A percentile compares a stretch with the other conserved stretches of the same genome.
Conservation (phyloP, 2,329 filamentous ascomycete genomes). For the Aurifilum marmelostoma region DNA sequence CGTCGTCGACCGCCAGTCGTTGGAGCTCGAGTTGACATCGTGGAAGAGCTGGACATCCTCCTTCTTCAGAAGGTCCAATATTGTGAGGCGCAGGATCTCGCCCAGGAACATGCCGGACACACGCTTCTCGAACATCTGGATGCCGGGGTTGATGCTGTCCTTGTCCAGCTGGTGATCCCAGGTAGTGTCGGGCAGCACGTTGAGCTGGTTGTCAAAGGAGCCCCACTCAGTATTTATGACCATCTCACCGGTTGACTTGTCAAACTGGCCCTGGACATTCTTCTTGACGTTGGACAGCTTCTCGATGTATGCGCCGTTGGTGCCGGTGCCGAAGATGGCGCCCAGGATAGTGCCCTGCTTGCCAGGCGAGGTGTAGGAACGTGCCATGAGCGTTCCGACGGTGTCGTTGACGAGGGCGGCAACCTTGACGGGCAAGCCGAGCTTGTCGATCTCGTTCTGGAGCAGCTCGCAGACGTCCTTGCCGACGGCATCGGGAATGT, state of each 20-base stretch:
- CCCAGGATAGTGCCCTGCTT: conserved; percentile 88
- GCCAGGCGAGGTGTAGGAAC: conserved; percentile 90
- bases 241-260: conserved; percentile 86
- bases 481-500: conserved; percentile 91
- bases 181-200: conserved; percentile 80
- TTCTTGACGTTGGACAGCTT: conserved; percentile 87
- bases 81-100: conserved; percentile 81
- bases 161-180: conserved; percentile 81
- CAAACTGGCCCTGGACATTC: conserved; percentile 69
- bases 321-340: conserved; percentile 96
- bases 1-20: conserved; percentile 72
- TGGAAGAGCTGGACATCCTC: conserved; percentile 72
- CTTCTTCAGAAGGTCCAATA: conserved; percentile 73
- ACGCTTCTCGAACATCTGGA: conserved; percentile 99
- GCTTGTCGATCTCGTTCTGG: conserved; percentile 84
- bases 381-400: conserved; percentile 95
- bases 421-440: conserved; percentile 88
- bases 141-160: conserved; percentile 84
- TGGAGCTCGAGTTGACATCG: conserved; percentile 72
- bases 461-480: conserved; percentile 92
- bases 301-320: conserved; percentile 96
- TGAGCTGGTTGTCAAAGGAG: conserved; percentile 93
- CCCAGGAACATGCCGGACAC: conserved; percentile 98
- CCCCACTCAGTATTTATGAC: conserved; percentile 99
- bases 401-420: conserved; percentile 97